Evolutionary conservation across 805 yeast genomes (phyloP).

Genomic region (Metschnikowia picachoensis): DNA sequence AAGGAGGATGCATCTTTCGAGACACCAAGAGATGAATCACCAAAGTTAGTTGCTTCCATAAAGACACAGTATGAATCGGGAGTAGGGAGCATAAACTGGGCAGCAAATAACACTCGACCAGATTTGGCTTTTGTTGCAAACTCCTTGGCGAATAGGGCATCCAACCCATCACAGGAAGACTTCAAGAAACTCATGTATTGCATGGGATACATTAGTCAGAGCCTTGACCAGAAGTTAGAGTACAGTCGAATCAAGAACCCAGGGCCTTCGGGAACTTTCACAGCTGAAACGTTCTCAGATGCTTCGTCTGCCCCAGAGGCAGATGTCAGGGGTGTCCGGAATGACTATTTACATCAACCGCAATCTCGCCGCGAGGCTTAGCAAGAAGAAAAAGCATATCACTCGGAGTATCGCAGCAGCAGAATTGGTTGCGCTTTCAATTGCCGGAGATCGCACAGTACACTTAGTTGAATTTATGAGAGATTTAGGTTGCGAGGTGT

Average conservation of each 20-base stretch:
- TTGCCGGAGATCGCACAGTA: background rate
- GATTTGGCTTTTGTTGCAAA: background rate
- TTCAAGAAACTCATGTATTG: too few relatives aligned
- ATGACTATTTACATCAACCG: background rate
- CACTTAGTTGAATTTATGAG: background rate
- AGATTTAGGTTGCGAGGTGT: background rate
- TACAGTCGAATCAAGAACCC: too few relatives aligned
- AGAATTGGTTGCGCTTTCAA: background rate
- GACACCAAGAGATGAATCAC: background rate
- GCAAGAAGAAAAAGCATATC: slow-evolving; percentile 1
- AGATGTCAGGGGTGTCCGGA: background rate
- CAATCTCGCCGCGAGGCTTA: background rate
- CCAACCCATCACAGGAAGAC: too few relatives aligned
- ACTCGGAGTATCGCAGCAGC: slow-evolving; percentile 2
- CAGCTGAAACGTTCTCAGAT: too few relatives aligned
- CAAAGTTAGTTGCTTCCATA: background rate
- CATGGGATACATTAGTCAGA: too few relatives aligned
- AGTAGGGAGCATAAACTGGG: background rate
- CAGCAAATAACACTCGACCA: too few relatives aligned
- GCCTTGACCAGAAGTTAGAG: too few relatives aligned
- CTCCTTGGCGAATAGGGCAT: too few relatives aligned
- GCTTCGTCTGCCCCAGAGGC: too few relatives aligned
- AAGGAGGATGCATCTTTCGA: background rate
- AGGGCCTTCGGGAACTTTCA: too few relatives aligned
- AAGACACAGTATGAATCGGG: background rate